phyloP scores from a whole-genome alignment of 2,329 filamentous ascomycete genomes.

The Talaromyces albobiverticillius region DNA sequence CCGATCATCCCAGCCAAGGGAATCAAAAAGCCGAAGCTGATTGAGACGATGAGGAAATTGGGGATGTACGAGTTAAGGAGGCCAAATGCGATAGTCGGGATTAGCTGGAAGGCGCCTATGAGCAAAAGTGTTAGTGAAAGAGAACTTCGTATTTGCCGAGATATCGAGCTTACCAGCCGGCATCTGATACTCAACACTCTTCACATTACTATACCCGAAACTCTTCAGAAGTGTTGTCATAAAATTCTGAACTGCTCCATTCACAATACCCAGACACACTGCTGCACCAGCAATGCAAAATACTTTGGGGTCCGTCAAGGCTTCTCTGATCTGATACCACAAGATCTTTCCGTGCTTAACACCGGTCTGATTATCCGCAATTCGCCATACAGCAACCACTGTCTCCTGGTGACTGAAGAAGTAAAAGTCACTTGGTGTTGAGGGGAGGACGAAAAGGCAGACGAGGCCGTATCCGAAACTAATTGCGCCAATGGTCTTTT shows the following conservation, averaged over 20 bases:
- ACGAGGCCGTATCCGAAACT: conserved; percentile 44
- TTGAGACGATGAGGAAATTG: conserved; percentile 36
- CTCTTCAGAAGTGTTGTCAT: conserved; percentile 38
- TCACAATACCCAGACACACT: conserved; percentile 39
- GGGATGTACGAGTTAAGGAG: conserved; percentile 44
- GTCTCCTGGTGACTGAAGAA: conserved; percentile 39
- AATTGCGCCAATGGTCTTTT: conserved; percentile 34
- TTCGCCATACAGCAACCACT: conserved; percentile 39
- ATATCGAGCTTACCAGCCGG: neutral
- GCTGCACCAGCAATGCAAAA: conserved; percentile 35
- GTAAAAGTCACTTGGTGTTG: conserved; percentile 36
- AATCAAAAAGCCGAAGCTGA: conserved; percentile 24
- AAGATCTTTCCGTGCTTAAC: conserved; percentile 27
- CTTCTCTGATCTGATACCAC: conserved; percentile 30
- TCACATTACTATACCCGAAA: conserved; percentile 36
- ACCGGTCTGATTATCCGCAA: conserved; percentile 31
- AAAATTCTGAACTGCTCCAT: conserved; percentile 45
- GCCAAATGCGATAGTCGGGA: conserved; percentile 34
- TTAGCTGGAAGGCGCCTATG: conserved; percentile 31
- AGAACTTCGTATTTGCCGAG: conserved; percentile 10
- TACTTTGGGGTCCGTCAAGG: conserved; percentile 28
- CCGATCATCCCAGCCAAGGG: conserved; percentile 45
- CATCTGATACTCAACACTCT: conserved; percentile 3
- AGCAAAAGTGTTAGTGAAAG: conserved; percentile 34
- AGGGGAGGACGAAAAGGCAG: conserved; percentile 35